Conservation (phyloP, 2,329 filamentous ascomycete species). For the Neonectria coccinea region DNA sequence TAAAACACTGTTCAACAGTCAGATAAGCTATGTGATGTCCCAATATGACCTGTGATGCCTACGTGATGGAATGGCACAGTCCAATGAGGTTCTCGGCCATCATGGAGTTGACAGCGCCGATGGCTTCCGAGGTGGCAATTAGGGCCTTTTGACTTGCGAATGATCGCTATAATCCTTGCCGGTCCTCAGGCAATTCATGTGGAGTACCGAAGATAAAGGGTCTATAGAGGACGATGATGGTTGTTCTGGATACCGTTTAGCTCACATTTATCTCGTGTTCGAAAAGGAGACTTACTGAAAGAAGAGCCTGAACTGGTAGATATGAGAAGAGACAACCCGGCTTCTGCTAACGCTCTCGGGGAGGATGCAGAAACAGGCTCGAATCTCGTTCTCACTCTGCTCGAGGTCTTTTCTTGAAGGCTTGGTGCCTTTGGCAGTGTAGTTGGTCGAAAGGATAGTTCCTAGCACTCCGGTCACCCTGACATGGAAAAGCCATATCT, state of each 20-base stretch:
- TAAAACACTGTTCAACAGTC: conserved; percentile 3
- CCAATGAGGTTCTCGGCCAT: conserved; percentile 19
- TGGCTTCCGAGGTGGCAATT: conserved; percentile 16
- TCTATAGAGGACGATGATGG: conserved; percentile 19
- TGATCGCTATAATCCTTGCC: background rate
- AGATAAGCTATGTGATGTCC: background rate
- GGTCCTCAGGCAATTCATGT: background rate
- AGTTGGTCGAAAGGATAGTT: conserved; percentile 12
- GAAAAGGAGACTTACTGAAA: background rate
- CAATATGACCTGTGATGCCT: background rate
- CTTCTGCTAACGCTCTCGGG: background rate
- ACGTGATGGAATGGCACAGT: conserved; percentile 21
- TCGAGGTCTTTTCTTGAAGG: conserved; percentile 6
- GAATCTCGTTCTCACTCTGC: conserved; percentile 8
- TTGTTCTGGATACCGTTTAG: background rate
- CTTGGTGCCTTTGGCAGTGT: background rate
- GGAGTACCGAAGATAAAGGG: conserved; percentile 14
- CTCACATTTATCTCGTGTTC: too few relatives aligned
- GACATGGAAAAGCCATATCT: conserved; percentile 9
- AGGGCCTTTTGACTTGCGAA: conserved; percentile 17
- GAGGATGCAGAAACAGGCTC: background rate
- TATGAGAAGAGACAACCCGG: conserved; percentile 10
- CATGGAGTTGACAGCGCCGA: conserved; percentile 17
- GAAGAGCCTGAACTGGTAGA: conserved; percentile 22
- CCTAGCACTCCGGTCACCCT: conserved; percentile 6